A percentile compares a stretch with the other conserved stretches of the same genome.
These are phyloP conservation scores for Flaveria ramosissima DNA, from an alignment of 129 eudicot species.

Conservation along the genomic window DNA sequence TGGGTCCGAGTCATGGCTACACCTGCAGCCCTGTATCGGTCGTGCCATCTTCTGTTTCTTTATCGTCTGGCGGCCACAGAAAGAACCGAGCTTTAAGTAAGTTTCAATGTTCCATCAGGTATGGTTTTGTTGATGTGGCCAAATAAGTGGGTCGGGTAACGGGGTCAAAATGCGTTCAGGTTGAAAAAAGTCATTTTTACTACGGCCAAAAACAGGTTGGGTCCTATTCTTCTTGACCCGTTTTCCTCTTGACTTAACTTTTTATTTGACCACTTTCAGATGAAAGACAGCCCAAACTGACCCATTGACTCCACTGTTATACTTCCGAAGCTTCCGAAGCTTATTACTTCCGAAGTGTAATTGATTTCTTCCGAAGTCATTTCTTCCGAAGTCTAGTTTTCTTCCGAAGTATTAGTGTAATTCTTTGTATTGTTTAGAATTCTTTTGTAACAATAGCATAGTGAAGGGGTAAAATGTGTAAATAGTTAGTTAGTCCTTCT, in stretches of 20 bases:
- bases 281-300: background rate
- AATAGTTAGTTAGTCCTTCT: too few relatives aligned
- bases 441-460: too few relatives aligned
- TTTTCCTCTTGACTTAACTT: background rate
- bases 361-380: too few relatives aligned
- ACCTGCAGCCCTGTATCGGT: slow-evolving; percentile 41
- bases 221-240: too few relatives aligned
- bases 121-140: background rate
- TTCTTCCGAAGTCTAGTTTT: too few relatives aligned
- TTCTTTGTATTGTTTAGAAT: too few relatives aligned
- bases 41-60: slow-evolving; percentile 40
- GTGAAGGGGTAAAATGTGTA: too few relatives aligned
- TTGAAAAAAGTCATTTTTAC: slow-evolving; percentile 7
- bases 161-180: background rate
- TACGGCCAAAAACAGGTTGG: too few relatives aligned
- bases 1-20: slow-evolving; percentile 40
- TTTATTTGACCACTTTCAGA: background rate
- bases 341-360: too few relatives aligned
- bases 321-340: too few relatives aligned
- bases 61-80: slow-evolving; percentile 39
- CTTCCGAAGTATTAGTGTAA: too few relatives aligned
- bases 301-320: too few relatives aligned
- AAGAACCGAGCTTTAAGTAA: slow-evolving; percentile 48
- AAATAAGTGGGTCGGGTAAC: background rate
- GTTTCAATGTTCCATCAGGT: slow-evolving; percentile 10